Evolutionary conservation across 495 filamentous ascomycete genomes (phyloP).

Genomic region (Wilcoxina mikolae): DNA sequence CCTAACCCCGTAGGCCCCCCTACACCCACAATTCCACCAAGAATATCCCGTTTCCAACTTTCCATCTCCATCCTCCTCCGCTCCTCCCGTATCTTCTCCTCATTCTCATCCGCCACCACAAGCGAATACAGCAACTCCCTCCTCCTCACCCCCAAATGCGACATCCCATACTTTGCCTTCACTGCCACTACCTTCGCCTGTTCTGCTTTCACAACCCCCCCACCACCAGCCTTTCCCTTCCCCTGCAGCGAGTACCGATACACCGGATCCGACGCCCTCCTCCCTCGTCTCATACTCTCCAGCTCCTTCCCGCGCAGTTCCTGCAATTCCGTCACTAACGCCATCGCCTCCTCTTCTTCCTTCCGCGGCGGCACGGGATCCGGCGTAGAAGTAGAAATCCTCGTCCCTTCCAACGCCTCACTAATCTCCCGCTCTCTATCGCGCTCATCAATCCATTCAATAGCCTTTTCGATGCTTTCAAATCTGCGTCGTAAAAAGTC

Average conservation of each 20-base stretch:
- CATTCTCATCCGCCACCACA: not conserved
- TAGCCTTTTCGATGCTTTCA: constrained; percentile 22
- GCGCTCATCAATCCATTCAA: constrained; percentile 22
- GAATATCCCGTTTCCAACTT: constrained; percentile 2
- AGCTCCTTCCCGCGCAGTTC: constrained; percentile 6
- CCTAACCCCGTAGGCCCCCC: not conserved
- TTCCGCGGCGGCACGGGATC: not conserved
- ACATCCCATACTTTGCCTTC: constrained; percentile 2
- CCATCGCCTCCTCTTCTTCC: not conserved
- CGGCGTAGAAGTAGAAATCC: constrained; percentile 4
- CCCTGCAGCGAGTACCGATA: constrained; percentile 9
- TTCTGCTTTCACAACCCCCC: no score
- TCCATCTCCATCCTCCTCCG: constrained; percentile 4
- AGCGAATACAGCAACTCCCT: constrained; percentile 6
- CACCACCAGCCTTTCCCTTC: not conserved
- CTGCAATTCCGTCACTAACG: not conserved
- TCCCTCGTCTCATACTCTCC: constrained; percentile 5
- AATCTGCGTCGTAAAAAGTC: constrained; percentile 24
- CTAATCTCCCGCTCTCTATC: constrained; percentile 4
- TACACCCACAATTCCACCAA: not conserved
- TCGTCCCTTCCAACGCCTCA: not conserved
- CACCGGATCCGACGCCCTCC: constrained; percentile 18
- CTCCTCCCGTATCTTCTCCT: not conserved
- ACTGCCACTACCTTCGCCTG: not conserved
- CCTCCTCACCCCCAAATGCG: constrained; percentile 1